These are phyloP conservation scores for Xylariales sp. DNA, from an alignment of 2,329 filamentous ascomycete genomes.

Conservation along the genomic window DNA sequence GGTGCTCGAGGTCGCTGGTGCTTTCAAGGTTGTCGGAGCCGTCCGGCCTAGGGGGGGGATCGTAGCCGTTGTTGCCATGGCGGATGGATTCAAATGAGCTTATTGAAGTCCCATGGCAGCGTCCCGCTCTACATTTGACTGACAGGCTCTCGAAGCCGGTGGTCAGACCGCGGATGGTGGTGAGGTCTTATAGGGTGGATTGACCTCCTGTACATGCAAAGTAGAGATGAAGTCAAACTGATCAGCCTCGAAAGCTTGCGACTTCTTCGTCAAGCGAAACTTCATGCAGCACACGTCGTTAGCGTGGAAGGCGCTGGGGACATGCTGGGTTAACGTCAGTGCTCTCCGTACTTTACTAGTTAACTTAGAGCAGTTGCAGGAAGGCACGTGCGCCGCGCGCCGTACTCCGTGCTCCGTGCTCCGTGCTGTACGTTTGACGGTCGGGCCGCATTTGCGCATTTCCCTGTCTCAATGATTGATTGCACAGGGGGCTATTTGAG, in stretches of 20 bases:
- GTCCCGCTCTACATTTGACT: not conserved
- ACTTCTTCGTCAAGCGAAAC: not conserved
- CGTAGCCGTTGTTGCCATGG: slow-evolving; percentile 22
- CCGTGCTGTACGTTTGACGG: too few species aligned
- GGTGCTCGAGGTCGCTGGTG: slow-evolving; percentile 21
- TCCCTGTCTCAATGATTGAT: too few species aligned
- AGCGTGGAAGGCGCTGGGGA: too few species aligned
- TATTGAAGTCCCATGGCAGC: slow-evolving; percentile 3
- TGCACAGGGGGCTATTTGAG: too few species aligned
- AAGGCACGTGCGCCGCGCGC: slow-evolving; percentile 2
- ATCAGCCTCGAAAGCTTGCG: slow-evolving; percentile 1
- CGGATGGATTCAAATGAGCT: slow-evolving; percentile 8
- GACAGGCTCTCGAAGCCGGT: too few species aligned
- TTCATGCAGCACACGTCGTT: slow-evolving; percentile 3
- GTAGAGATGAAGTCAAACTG: slow-evolving; percentile 1
- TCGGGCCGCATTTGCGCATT: too few species aligned
- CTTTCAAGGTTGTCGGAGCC: slow-evolving; percentile 17
- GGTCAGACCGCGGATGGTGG: too few species aligned
- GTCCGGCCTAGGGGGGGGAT: slow-evolving; percentile 16
- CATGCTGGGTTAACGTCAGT: too few species aligned
- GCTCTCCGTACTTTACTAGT: not conserved
- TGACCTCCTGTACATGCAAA: not conserved
- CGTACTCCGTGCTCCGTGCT: too few species aligned
- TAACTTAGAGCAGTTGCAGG: not conserved
- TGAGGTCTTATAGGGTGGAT: too few species aligned